Base-by-base conservation (phyloP, 352 stramenopile species). In the Paralagenidium karlingii region DNA sequence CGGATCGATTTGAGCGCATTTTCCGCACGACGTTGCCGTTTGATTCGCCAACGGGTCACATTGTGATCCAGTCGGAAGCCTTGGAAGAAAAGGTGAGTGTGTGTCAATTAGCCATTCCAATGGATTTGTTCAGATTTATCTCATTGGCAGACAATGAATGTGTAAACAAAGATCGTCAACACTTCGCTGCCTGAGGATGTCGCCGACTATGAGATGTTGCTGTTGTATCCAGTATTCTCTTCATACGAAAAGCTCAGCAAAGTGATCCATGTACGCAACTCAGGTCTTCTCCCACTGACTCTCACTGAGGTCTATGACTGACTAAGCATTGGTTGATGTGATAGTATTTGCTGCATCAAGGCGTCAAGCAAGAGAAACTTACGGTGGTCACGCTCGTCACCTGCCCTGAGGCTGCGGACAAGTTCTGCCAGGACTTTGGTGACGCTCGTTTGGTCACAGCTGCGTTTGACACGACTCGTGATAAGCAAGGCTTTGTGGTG, bases 311-410 rank as follows among this genome's bases (percentile, higher is more conserved):
- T 36, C 30, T 36, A 7, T 3, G 7, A 36, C n/a, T n/a, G n/a
- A n/a, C n/a, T 32, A 32, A 13, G 18, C 19, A 34, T 26, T 20
- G 8, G 27, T 26, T 8, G 28, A 18, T 18, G 1, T n/a, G 15
- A 7, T 51, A 90, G 73, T 50, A 83, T 21, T 47, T 90, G 29
- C 74, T 64, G 24, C 66, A 86, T 18, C 53, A 81, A 44, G 74
- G 74, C 21, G 77, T 85, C 0, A 55, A 78, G 24, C 60, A 85
- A 33, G 70, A 82, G 29, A 73, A 87, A 43, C 80, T 90, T 30
- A 85, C 76, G 19, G 55, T 90, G 3, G 71, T 88, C 15, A 83
- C 74, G 11, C 60, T 90, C 8, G 69, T 88, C 8, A 90, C 74
- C 22, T 84, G 71, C 38, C 77, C 70, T 0, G 74, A 85, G 45